Percentiles rank a stretch among this genome's conserved stretches.
Conservation (phyloP, 1,284 basidiomycete genomes). For the Apiotrichum gamsii region DNA sequence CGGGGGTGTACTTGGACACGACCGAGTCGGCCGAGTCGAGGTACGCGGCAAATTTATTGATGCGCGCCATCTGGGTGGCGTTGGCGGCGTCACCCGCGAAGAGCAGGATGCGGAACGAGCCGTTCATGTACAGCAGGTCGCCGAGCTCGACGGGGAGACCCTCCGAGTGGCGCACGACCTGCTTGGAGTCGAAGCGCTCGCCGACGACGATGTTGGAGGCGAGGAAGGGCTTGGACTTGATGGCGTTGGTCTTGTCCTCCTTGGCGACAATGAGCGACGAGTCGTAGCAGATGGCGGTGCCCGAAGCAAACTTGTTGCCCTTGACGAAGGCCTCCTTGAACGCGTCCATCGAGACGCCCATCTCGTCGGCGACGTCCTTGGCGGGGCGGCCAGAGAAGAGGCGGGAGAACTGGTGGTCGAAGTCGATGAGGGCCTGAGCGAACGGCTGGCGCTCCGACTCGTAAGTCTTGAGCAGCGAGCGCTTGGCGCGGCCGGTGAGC, state of each 20-base stretch:
- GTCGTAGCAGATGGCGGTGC: slow-evolving; percentile 17
- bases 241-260: slow-evolving; percentile 5
- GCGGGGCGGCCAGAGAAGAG: slow-evolving; percentile 25
- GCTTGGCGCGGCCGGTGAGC: slow-evolving; percentile 43
- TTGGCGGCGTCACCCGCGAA: slow-evolving; percentile 27
- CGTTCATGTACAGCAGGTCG: slow-evolving; percentile 27
- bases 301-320: slow-evolving; percentile 16
- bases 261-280: slow-evolving; percentile 7
- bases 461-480: slow-evolving; percentile 48
- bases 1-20: slow-evolving; percentile 11
- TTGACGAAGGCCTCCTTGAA: slow-evolving; percentile 18
- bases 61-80: slow-evolving; percentile 12
- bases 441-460: slow-evolving; percentile 46
- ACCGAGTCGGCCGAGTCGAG: slow-evolving; percentile 13
- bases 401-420: slow-evolving; percentile 35
- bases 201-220: slow-evolving; percentile 13
- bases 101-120: slow-evolving; percentile 28
- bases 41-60: slow-evolving; percentile 15
- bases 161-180: slow-evolving; percentile 14
- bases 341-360: slow-evolving; percentile 19
- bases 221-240: slow-evolving; percentile 7
- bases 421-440: slow-evolving; percentile 34
- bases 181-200: slow-evolving; percentile 14
- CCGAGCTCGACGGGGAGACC: slow-evolving; percentile 19
- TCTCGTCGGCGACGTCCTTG: slow-evolving; percentile 18